Base-by-base conservation (phyloP, 192 early-diverging fungal genomes). In the Entomortierella chlamydospora region DNA sequence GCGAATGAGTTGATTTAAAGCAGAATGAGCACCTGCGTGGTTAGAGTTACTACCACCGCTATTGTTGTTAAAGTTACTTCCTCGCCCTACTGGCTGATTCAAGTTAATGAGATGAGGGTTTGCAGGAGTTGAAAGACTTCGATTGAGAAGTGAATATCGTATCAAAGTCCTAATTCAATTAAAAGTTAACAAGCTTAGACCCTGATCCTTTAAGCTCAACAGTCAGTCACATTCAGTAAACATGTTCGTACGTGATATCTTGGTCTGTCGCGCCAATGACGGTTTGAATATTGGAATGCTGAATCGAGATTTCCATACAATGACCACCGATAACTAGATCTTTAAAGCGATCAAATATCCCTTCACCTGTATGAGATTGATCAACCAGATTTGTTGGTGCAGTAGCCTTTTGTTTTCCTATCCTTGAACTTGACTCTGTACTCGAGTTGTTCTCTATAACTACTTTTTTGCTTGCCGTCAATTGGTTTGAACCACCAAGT, bases 171-270 rank as follows among this genome's bases (percentile, higher is more conserved):
- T 79, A 61, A 9, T 56, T 22, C 1, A 2, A 18, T 42, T 17
- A 42, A n/a, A n/a, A n/a, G n/a, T n/a, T n/a, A n/a, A n/a, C n/a
- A n/a, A n/a, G n/a, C n/a, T n/a, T n/a, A n/a, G n/a, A n/a, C n/a
- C n/a, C n/a, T n/a, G n/a, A n/a, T n/a, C n/a, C n/a, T n/a, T n/a
- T n/a, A n/a, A n/a, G n/a, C n/a, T n/a, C n/a, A n/a, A 37, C 4
- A 37, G 4, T 37, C 4, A 4, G 34, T 4, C 34, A 47, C 12
- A 47, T 20, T 47, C 7, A 20, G 7, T 12, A 47, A 20, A 12
- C 3, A n/a, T n/a, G n/a, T 37, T 52, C 84, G 39, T 81, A 85
- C 84, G 64, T 73, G 25, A 84, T 71, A 58, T 86, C 77, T 13
- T 72, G 70, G 39, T 86, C 85, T 29, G 65, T 70, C 1, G 80